Evolutionary conservation across 2,329 filamentous ascomycete species (phyloP), one percentile per base, ranked within the genome.

Genomic region (Fusarium incarnatum): DNA sequence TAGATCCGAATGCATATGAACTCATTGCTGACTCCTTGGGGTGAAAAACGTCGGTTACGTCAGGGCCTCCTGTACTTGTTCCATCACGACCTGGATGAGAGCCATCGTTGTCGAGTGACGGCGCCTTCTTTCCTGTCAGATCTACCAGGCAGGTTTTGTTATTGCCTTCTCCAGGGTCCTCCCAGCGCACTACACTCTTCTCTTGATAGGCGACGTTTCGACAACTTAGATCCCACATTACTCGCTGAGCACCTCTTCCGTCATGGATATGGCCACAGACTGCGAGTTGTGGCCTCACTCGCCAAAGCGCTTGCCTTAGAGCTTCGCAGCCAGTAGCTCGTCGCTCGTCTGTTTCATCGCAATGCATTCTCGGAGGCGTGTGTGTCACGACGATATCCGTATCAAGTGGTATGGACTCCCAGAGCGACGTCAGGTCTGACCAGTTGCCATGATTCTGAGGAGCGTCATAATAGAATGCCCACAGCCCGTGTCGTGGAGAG

Each of bases 201-300:
- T 88, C 87, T 46, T 81, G 82, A 70, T 81, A 85, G 8, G 78
- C 78, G 16, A 81, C 76, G 41, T 83, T 80, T 13, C 74, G 72
- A 46, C 73, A 75, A 2, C 69, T 75, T 27, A 86, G 75, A 64
- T 86, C 83, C 92, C 92, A 94, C 23, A 77, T 78, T 32, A 94
- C 83, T 27, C 87, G 81, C 73, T 90, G 84, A 12, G 84, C 88
- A 15, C 91, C 92, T 69, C 92, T 82, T 6, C 85, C 89, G 66
- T 89, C 87, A 77, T 94, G 91, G 30, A 93, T 86, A 77, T 94
- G 92, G 1, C 92, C 92, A 74, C 89, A 94, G 20, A 94, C 83
- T 22, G 88, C 87, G 50, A 94, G 80, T 56, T 83, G 81, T 8
- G 92, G 92, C 41, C 89, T 83, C 5, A 91, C 85, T 8, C 85